Evolutionary conservation across 1,284 basidiomycete species (phyloP).

Genomic region (Neotropicomus parvogracilis): DNA sequence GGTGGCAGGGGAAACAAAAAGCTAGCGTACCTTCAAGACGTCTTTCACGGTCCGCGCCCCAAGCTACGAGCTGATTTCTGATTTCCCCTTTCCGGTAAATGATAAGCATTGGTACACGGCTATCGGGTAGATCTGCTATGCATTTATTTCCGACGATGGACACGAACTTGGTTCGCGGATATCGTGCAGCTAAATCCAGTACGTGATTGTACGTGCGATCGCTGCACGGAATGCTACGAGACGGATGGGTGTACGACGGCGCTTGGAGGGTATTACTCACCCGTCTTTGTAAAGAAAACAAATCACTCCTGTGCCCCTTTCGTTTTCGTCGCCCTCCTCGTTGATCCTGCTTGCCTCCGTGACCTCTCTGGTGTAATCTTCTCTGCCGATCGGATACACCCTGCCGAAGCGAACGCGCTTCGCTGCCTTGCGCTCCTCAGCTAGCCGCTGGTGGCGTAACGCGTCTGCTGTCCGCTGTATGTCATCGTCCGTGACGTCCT

Average conservation of each 20-base stretch:
- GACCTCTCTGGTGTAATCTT: conserved; percentile 93
- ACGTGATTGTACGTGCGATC: conserved; percentile 75
- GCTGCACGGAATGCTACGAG: conserved; percentile 69
- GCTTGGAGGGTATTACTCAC: conserved; percentile 41
- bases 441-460: conserved; percentile 65
- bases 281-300: conserved; percentile 90
- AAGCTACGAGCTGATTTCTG: conserved; percentile 78
- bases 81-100: conserved; percentile 92
- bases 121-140: conserved; percentile 93
- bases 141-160: conserved; percentile 95
- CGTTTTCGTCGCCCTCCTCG: conserved; percentile 62
- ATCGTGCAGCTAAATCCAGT: conserved; percentile 68
- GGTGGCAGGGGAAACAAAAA: not conserved
- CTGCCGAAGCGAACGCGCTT: conserved; percentile 77
- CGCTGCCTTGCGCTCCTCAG: conserved; percentile 60
- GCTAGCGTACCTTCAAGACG: conserved; percentile 67
- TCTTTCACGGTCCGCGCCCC: conserved; percentile 76
- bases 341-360: conserved; percentile 84
- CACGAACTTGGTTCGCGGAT: conserved; percentile 93
- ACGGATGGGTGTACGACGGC: not conserved
- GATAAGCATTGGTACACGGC: conserved; percentile 88
- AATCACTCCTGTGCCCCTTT: conserved; percentile 79
- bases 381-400: conserved; percentile 86
- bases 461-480: conserved; percentile 73
- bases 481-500: conserved; percentile 72